Percentiles rank a stretch among this genome's conserved stretches.
phyloP scores from a whole-genome alignment of 345 rosid species.

The Syzygium jambos region DNA sequence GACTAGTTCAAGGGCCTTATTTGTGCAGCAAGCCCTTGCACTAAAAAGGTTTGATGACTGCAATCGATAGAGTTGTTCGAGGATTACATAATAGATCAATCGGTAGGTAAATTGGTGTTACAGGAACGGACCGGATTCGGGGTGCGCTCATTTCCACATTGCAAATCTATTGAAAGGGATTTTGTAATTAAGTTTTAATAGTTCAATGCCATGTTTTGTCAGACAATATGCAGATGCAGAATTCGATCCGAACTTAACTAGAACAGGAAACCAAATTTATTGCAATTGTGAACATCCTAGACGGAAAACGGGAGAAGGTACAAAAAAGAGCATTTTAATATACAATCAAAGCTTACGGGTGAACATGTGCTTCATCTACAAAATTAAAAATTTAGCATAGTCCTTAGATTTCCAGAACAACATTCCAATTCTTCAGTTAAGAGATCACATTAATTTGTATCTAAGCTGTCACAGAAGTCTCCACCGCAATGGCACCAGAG shows the following conservation, averaged over 20 bases:
- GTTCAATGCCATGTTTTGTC: not conserved
- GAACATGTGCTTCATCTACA: not conserved
- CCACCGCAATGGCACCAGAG: conserved; percentile 36
- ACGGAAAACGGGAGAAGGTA: not conserved
- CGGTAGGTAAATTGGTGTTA: not conserved
- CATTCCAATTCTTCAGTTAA: not conserved
- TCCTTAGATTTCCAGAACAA: not conserved
- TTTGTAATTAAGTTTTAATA: not conserved
- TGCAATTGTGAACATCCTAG: not conserved
- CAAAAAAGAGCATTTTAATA: not conserved
- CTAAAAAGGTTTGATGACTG: not conserved
- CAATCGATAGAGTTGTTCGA: not conserved
- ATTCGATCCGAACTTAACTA: not conserved
- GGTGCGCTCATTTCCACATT: not conserved
- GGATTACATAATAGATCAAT: not conserved
- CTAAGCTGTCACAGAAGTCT: conserved; percentile 59
- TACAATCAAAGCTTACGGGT: not conserved
- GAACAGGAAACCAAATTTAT: not conserved
- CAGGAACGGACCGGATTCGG: not conserved
- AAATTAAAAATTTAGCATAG: not conserved
- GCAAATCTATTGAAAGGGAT: not conserved
- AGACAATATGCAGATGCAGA: not conserved
- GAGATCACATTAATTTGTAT: not conserved
- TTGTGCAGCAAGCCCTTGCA: not conserved
- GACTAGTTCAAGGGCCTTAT: conserved; percentile 1